phyloP scores from a whole-genome alignment of 2,329 filamentous ascomycete genomes.

The Penicillium sp. region DNA sequence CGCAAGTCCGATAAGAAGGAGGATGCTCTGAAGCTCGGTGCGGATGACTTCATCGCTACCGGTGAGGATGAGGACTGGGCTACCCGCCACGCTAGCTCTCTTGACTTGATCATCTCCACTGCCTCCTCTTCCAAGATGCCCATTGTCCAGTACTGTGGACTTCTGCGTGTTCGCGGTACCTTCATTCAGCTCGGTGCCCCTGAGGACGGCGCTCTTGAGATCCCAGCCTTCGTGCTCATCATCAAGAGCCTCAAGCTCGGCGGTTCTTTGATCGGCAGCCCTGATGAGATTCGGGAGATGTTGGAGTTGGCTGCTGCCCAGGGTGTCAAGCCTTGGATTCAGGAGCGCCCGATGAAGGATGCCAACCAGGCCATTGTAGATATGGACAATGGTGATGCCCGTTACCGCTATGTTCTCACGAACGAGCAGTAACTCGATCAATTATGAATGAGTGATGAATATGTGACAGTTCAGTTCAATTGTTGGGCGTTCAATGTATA shows the following conservation, averaged over 20 bases:
- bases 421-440: constrained; percentile 33
- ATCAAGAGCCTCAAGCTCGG: constrained; percentile 50
- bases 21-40: constrained; percentile 57
- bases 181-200: constrained; percentile 66
- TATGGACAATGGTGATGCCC: constrained; percentile 45
- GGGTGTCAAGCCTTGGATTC: constrained; percentile 42
- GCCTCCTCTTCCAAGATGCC: constrained; percentile 52
- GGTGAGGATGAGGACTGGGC: constrained; percentile 56
- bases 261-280: constrained; percentile 46
- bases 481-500: neutral
- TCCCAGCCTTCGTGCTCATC: constrained; percentile 59
- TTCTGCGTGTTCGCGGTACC: constrained; percentile 21
- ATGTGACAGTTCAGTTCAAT: too few species aligned
- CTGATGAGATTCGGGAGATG: constrained; percentile 46
- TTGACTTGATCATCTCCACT: constrained; percentile 59
- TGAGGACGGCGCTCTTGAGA: constrained; percentile 55
- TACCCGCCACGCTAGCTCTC: constrained; percentile 45
- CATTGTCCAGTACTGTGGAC: constrained; percentile 16
- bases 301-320: constrained; percentile 43
- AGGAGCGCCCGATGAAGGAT: constrained; percentile 43
- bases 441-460: neutral
- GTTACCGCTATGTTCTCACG: constrained; percentile 47
- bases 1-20: constrained; percentile 51
- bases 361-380: constrained; percentile 46
- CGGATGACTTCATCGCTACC: constrained; percentile 57